Evolutionary conservation across 495 filamentous ascomycete species (phyloP), one percentile per base, ranked within the genome.

Genomic region (Cryomyces minteri): DNA sequence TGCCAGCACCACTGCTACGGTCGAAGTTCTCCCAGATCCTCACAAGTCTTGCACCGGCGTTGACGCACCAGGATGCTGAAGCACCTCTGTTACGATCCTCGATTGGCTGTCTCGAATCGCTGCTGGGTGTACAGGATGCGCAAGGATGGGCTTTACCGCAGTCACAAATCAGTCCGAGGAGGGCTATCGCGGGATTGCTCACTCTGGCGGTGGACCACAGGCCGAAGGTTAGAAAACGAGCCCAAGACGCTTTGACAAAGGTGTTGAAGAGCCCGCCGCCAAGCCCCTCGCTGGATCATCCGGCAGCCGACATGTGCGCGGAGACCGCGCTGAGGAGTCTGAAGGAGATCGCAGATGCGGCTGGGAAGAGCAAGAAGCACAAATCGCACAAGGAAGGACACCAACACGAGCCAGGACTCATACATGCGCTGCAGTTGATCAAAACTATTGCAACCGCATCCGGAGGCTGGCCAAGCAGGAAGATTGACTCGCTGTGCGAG

Each of bases 401-500:
- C 9, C 72, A 73, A 39, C 72, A 83, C 56, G 84, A 93, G 45
- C 88, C 90, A 10, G 70, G 73, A 11, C 68, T 95, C 14, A 90
- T 95, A 47, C 90, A 95, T 62, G 79, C 85, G 4, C 61, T 98
- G 47, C 92, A 96, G 48, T 68, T 96, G 41, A 76, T 93, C 45
- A 94, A 88, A 69, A 79, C 83, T 2, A 71, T 96, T 48, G 86
- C 88, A 4, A 65, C 70, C 25, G 84, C 82, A 4, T 88, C 85
- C 43, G 82, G 84, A 40, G 88, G 92, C 40, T 98, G 92, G 92
- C 90, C 90, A n/a, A 92, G 80, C 63, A 82, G 79, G 67, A 92
- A 92, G 62, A 87, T 95, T 41, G 90, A 98, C 64, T 63, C 76
- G 4, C 71, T 98, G 32, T 94, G 87, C 58, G 86, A 94, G 57